phyloP scores from a whole-genome alignment of 2,329 filamentous ascomycete species.

The Lachnellula occidentalis region DNA sequence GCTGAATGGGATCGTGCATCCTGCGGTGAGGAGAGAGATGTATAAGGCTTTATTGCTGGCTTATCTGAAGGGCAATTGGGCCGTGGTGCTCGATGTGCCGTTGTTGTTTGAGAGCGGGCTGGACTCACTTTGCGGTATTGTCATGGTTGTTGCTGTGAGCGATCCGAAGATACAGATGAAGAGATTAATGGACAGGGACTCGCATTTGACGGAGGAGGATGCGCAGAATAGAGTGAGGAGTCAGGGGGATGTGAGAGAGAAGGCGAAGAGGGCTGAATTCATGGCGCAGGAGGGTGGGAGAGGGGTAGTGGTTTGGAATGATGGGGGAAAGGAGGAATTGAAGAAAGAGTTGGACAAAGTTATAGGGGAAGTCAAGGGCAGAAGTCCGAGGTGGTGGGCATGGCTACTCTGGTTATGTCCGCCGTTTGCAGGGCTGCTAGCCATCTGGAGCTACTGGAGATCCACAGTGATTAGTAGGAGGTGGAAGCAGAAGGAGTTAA shows the following conservation, averaged over 20 bases:
- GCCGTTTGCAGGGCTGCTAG: constrained; percentile 64
- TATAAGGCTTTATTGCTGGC: constrained; percentile 65
- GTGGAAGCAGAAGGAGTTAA: constrained; percentile 59
- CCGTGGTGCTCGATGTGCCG: constrained; percentile 87
- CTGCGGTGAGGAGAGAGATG: constrained; percentile 79
- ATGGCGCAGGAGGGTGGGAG: constrained; percentile 56
- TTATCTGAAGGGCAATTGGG: constrained; percentile 76
- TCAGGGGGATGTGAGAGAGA: constrained; percentile 80
- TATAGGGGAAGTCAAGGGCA: constrained; percentile 54
- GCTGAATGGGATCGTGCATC: constrained; percentile 88
- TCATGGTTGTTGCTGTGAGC: constrained; percentile 79
- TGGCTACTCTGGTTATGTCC: constrained; percentile 64
- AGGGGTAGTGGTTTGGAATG: constrained; percentile 88
- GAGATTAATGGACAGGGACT: constrained; percentile 68
- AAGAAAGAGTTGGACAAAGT: constrained; percentile 59
- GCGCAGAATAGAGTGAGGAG: constrained; percentile 80
- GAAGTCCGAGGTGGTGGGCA: constrained; percentile 62
- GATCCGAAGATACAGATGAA: constrained; percentile 79
- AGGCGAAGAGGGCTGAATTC: constrained; percentile 61
- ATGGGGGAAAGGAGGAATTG: constrained; percentile 67
- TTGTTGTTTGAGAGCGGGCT: constrained; percentile 84
- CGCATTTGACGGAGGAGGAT: constrained; percentile 76
- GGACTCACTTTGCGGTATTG: constrained; percentile 78
- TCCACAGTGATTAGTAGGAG: constrained; percentile 64
- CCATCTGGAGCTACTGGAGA: constrained; percentile 65